Evolutionary conservation across 1,284 basidiomycete genomes (phyloP).

Genomic region (Hemileia vastatrix): DNA sequence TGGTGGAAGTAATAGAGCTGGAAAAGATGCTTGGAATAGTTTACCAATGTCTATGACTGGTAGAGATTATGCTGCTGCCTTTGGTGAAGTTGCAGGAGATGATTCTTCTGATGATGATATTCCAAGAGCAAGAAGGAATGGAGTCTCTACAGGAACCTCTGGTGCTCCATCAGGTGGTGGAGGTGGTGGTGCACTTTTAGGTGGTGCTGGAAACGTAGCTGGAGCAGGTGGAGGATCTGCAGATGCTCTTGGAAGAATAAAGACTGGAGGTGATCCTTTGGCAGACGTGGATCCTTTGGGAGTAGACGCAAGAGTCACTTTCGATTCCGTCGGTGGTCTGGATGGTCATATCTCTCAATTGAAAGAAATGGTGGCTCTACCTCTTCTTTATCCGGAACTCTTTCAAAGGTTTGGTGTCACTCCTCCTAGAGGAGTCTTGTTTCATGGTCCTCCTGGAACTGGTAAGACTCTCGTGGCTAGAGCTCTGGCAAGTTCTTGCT

Average conservation of each 20-base stretch:
- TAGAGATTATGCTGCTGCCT: conserved; percentile 38
- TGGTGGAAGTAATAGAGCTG: conserved; percentile 30
- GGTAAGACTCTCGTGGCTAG: conserved; percentile 31
- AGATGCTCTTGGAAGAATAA: not conserved
- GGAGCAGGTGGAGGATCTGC: not conserved
- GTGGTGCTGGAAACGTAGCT: not conserved
- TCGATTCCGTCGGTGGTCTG: not conserved
- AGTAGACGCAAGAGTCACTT: not conserved
- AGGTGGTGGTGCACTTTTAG: not conserved
- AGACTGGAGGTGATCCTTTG: not conserved
- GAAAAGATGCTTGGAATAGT: conserved; percentile 34
- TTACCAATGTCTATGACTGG: conserved; percentile 37
- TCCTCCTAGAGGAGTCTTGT: conserved; percentile 1
- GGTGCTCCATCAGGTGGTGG: not conserved
- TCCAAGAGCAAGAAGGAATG: not conserved
- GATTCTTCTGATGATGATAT: conserved; percentile 38
- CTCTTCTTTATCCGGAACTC: conserved; percentile 1
- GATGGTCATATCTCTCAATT: conserved; percentile 2
- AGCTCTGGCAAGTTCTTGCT: not conserved
- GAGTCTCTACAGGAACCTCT: not conserved
- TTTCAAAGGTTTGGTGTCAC: conserved; percentile 3
- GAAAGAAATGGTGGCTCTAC: conserved; percentile 2
- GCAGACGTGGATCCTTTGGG: not conserved
- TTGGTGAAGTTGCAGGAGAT: conserved; percentile 36
- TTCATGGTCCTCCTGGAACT: conserved; percentile 41